Conservation (phyloP, 164 flowering plant species). For the Cinnamomum micranthum region DNA sequence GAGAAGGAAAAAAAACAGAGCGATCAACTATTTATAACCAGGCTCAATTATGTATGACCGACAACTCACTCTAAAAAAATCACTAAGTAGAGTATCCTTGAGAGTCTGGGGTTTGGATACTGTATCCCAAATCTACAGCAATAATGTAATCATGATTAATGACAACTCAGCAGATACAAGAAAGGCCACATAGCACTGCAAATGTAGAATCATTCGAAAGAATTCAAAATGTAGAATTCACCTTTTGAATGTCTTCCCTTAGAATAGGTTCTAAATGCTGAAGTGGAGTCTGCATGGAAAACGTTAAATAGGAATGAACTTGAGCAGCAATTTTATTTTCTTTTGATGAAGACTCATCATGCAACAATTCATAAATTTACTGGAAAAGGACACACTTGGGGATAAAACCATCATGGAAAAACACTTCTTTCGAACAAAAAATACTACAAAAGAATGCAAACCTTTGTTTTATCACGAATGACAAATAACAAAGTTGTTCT, state of each 20-base stretch:
- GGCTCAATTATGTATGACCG: neutral
- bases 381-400: neutral
- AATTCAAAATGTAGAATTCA: slow-evolving; percentile 1
- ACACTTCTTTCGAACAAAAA: no score
- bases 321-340: neutral
- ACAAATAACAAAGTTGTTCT: slow-evolving; percentile 62
- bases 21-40: no score
- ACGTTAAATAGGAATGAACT: slow-evolving; percentile 4
- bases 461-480: slow-evolving; percentile 67
- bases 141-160: neutral
- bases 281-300: slow-evolving; percentile 45
- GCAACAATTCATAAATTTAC: neutral
- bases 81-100: slow-evolving; percentile 53
- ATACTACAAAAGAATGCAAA: slow-evolving; percentile 11
- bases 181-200: neutral
- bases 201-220: neutral
- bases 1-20: no score
- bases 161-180: neutral
- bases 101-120: slow-evolving; percentile 54
- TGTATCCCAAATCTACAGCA: slow-evolving; percentile 56
- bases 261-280: slow-evolving; percentile 48
- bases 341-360: neutral
- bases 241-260: slow-evolving; percentile 68
- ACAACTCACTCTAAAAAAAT: slow-evolving; percentile 50
- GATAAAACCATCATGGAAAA: neutral